Base-by-base conservation (phyloP, 306 rosid genomes). In the Ormosia emarginata region DNA sequence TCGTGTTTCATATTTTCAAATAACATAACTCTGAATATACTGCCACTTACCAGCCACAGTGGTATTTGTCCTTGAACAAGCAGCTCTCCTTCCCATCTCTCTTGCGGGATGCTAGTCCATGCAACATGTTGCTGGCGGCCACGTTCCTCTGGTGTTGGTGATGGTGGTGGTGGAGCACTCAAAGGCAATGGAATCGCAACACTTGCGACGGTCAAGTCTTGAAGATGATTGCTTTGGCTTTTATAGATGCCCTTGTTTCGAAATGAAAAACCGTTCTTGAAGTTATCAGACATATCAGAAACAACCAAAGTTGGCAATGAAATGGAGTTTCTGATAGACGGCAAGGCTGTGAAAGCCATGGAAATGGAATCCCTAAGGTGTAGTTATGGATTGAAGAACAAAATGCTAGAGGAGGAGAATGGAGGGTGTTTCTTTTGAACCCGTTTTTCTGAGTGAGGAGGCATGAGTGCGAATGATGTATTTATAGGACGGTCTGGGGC, bases 11-110 rank as follows among this genome's bases (percentile, higher is more conserved):
- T 24, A 24, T 24, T 0, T 24, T 24, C 0, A 24, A 24, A 24
- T 24, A 24, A 24, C 24, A 24, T 24, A 24, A 24, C 24, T 24
- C 24, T 24, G 1, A 15, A 55, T 55, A 66, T 29, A n/a, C 2
- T 8, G 10, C 0, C 11, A 81, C 79, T 50, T 79, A 93, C 99
- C 90, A 95, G 90, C 99, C 99, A 95, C 3, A 74, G 62, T 8
- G 98, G 99, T 66, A 95, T 86, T 18, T 86, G 79, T 76, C 99
- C 99, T 82, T 92, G 83, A 41, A 95, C 93, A 65, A 47, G 53
- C 4, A 93, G 84, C 90, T 95, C 91, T 62, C 99, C 99, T 79
- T 93, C 97, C 99, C 99, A 95, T 57, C 88, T 86, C 63, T 95
- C 97, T 66, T 90, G 98, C 0, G 82, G 86, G 33, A 95, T 80